Evolutionary conservation across 371 early-diverging fungal species (phyloP).

Genomic region (Mortierella polycephala): DNA sequence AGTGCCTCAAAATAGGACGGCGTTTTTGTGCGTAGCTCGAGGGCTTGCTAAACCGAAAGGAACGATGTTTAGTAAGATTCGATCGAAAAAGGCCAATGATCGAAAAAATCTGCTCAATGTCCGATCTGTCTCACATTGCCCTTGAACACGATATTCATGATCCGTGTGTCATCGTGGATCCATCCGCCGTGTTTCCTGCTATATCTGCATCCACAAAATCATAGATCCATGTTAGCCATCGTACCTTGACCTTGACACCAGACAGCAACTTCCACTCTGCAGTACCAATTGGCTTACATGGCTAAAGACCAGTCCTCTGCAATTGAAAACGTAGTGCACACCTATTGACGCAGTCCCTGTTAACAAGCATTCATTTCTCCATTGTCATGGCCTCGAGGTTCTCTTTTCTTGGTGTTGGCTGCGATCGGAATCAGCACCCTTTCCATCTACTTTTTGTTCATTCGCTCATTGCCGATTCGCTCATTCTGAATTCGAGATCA

Average conservation of each 20-base stretch:
- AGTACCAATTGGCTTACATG: constrained; percentile 25
- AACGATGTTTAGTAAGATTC: not conserved
- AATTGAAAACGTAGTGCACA: constrained; percentile 26
- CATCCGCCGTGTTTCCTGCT: constrained; percentile 51
- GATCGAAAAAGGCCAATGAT: not conserved
- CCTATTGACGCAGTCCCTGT: constrained; percentile 9
- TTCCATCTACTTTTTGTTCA: no score
- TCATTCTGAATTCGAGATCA: no score
- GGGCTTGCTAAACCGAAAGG: constrained; percentile 20
- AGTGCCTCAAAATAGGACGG: constrained; percentile 34
- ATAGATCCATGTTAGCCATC: no score
- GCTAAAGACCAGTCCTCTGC: constrained; percentile 45
- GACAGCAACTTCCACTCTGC: no score
- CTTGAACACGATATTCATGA: constrained; percentile 43
- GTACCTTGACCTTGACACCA: no score
- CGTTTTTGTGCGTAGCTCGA: constrained; percentile 44
- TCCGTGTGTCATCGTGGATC: constrained; percentile 44
- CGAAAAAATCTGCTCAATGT: not conserved
- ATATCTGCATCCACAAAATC: constrained; percentile 15
- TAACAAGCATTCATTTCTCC: not conserved
- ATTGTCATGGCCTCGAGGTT: not conserved
- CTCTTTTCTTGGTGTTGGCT: no score
- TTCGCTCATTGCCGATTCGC: no score
- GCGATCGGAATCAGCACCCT: no score
- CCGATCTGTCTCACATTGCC: constrained; percentile 22